Base-by-base conservation (phyloP, 129 eudicot genomes). In the Tagetes erecta region DNA sequence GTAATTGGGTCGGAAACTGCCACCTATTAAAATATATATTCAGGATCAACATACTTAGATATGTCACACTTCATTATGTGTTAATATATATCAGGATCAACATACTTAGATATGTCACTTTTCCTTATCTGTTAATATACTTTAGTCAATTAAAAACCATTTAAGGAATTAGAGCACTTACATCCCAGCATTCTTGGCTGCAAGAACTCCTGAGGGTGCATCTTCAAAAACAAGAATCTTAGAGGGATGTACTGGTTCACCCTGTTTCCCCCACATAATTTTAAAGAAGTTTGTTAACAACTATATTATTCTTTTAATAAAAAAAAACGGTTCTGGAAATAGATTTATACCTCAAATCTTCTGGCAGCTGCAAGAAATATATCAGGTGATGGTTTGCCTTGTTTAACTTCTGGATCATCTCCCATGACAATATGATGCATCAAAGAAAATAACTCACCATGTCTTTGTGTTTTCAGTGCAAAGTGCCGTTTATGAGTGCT, bases 151-250 rank as follows among this genome's bases (percentile, higher is more conserved):
- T 46, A 8, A 8, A 13, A 66, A 47, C 4, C n/a, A 8, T 58
- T 27, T 39, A 70, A 33, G 20, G 42, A 63, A 13, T 46, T n/a
- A 66, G 27, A 47, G 50, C 37, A 85, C 97, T 83, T 82, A 94
- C 99, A 94, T 94, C 71, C 97, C 97, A 82, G 97, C 99, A 87
- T 87, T 94, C 82, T 94, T 94, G 27, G 96, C 99, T 62, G 96
- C 99, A 76, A 83, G 90, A 55, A 91, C 99, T 50, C 99, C 99
- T 2, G 88, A 83, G 30, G 99, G 99, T 37, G 99, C 97, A 85
- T 94, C 99, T 84, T 94, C 99, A 67, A 94, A 94, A 51, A 94
- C 97, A 79, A 94, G 97, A 56, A 84, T 73, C 67, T 80, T 88
- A 5, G 68, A 42, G 38, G 99, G 86, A 78, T 94, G 94, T 50